Conservation (phyloP, 2,329 filamentous ascomycete species). For the Pseudogymnoascus destructans region DNA sequence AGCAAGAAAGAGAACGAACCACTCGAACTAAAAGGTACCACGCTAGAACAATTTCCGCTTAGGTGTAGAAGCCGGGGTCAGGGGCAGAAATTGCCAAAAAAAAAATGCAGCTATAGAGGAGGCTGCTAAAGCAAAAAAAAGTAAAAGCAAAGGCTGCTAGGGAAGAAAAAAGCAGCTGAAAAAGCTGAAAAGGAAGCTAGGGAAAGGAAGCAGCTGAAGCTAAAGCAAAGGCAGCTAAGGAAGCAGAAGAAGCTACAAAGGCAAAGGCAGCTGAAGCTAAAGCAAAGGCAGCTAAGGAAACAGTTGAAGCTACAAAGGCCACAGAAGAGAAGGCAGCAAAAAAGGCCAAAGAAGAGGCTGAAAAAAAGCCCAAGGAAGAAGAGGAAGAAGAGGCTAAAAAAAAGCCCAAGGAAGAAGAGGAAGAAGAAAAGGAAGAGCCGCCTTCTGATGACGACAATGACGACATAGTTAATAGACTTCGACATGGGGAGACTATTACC, state of each 20-base stretch:
- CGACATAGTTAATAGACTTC: constrained; percentile 9
- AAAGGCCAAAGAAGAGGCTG: not conserved
- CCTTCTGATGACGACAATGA: not conserved
- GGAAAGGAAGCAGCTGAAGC: not conserved
- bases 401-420: not conserved
- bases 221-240: not conserved
- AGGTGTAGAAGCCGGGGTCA: too few relatives aligned
- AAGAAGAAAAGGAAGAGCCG: not conserved
- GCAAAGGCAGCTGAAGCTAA: too few relatives aligned
- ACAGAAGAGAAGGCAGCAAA: not conserved
- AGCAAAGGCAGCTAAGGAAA: not conserved
- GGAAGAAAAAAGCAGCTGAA: not conserved
- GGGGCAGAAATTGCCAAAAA: not conserved
- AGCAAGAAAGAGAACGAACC: too few relatives aligned
- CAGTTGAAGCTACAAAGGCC: not conserved
- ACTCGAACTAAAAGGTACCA: too few relatives aligned
- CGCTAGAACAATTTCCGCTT: too few relatives aligned
- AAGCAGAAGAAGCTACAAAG: not conserved
- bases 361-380: not conserved
- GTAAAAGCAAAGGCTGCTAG: not conserved
- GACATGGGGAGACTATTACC: not conserved
- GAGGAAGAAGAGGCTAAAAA: not conserved
- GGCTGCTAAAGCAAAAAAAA: not conserved
- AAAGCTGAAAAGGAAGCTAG: not conserved
- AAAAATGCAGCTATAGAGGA: not conserved